Base-by-base conservation (phyloP, 106 monocot species). In the Triglochin maritima region DNA sequence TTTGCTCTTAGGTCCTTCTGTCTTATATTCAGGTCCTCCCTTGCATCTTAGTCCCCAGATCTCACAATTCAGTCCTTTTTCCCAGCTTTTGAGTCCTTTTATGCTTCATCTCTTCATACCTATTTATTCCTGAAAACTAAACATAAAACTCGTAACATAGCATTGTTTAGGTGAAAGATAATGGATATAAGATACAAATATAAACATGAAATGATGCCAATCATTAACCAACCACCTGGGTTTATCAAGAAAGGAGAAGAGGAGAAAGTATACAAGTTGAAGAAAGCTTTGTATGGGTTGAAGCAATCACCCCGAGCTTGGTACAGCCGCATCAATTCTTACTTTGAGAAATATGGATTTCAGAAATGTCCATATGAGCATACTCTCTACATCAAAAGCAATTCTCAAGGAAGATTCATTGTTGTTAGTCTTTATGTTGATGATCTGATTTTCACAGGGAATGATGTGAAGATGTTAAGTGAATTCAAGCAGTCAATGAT, bases 401-500 rank as follows among this genome's bases (percentile, higher is more conserved):
- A 12, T 3, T 49, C 14, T 13, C 9, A n/a, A 3, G 64, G 64
- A 17, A 9, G 50, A 5, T 4, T 65, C 2, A 7, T 65, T 0
- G 10, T 65, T 17, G 15, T 65, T 2, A 49, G 46, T 16, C 5
- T 65, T 14, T 65, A 65, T 65, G 49, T 65, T 13, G 65, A 65
- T 65, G 65, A 65, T 17, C 8, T 65, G 3, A 4, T 65, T 13
- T 47, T 65, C 5, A 49, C 14, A 6, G 48, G 46, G 6, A 65
- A 9, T 4, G 50, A 15, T 4, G 7, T 8, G 9, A 5, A 3
- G 29, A 47, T 65, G 7, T 9, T 65, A 4, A 10, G 14, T 5
- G 46, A 48, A 0, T 65, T 65, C 9, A 65, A 65, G 46, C 2
- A 50, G 0, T 4, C 6, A 12, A 65, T 49, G 44, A 15, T 17